phyloP scores from a whole-genome alignment of 495 filamentous ascomycete species.

The Elaphomyces granulatus region DNA sequence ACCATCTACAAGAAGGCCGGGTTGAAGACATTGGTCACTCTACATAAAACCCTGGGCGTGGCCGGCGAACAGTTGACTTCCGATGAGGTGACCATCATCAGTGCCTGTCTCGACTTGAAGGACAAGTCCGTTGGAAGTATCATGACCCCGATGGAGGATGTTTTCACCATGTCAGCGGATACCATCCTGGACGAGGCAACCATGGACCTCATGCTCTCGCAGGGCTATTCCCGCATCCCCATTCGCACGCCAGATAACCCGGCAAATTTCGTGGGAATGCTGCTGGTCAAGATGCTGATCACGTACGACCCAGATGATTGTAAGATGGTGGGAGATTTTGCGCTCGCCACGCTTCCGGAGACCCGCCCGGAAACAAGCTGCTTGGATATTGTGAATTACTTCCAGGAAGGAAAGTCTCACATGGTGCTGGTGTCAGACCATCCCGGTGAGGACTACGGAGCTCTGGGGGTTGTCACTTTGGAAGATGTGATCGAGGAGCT shows the following conservation, averaged over 20 bases:
- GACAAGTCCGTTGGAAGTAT: constrained; percentile 88
- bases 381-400: constrained; percentile 97
- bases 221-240: constrained; percentile 90
- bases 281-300: constrained; percentile 94
- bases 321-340: constrained; percentile 72
- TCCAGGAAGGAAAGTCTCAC: constrained; percentile 97
- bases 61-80: constrained; percentile 83
- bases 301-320: constrained; percentile 95
- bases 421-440: constrained; percentile 93
- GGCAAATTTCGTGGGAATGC: constrained; percentile 88
- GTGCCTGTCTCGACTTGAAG: constrained; percentile 88
- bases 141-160: constrained; percentile 97
- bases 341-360: constrained; percentile 85
- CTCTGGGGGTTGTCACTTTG: constrained; percentile 82
- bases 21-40: constrained; percentile 75
- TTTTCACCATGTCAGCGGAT: constrained; percentile 89
- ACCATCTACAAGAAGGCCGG: constrained; percentile 95
- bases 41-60: constrained; percentile 81
- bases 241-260: constrained; percentile 76
- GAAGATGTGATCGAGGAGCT: constrained; percentile 98
- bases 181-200: constrained; percentile 80
- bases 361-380: constrained; percentile 91
- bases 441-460: constrained; percentile 77
- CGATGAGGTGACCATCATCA: constrained; percentile 98
- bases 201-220: constrained; percentile 82